Evolutionary conservation across 2,329 filamentous ascomycete genomes (phyloP).

Genomic region (Colletotrichum tamarilloi): DNA sequence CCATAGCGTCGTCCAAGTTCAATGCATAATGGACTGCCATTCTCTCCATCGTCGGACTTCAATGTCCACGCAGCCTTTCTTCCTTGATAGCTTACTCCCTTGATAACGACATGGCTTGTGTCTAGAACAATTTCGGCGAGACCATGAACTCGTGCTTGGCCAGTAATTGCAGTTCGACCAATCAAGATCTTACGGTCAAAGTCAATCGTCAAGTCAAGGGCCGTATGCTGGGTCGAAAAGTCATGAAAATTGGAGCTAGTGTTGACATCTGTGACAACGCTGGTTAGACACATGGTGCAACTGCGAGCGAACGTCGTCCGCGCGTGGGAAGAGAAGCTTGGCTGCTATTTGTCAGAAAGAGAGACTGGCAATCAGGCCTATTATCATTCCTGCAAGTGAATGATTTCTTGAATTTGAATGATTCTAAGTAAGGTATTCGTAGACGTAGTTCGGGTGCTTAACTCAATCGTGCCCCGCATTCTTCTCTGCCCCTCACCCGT

Average conservation of each 20-base stretch:
- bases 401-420: background rate
- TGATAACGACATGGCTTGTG: conserved; percentile 1
- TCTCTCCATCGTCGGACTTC: background rate
- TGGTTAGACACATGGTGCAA: background rate
- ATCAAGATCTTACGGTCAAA: conserved; percentile 82
- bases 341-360: background rate
- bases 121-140: conserved; percentile 4
- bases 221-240: conserved; percentile 86
- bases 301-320: background rate
- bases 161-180: conserved; percentile 73
- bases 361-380: background rate
- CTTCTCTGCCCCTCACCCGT: conserved; percentile 4
- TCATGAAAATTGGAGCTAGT: conserved; percentile 92
- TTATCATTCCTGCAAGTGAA: background rate
- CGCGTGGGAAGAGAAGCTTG: background rate
- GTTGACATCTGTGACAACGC: conserved; percentile 77
- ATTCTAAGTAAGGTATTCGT: background rate
- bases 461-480: background rate
- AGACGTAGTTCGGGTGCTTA: background rate
- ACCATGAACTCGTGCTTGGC: conserved; percentile 57
- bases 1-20: background rate
- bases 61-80: background rate
- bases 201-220: conserved; percentile 82
- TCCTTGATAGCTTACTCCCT: background rate
- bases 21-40: background rate